Conservation (phyloP, 106 monocot genomes). For the Allium cepa region DNA sequence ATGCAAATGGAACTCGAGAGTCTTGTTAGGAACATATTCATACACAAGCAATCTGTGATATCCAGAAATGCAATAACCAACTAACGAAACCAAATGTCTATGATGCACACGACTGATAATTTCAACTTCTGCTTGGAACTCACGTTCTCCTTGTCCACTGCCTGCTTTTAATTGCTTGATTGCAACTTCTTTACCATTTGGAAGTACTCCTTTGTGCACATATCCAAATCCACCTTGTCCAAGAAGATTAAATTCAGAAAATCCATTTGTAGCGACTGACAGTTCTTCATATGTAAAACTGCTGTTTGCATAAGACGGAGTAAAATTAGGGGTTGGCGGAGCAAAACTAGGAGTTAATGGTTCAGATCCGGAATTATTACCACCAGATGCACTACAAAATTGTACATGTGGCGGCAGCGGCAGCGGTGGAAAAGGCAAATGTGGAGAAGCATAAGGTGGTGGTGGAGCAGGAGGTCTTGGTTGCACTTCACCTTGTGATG, state of each 20-base stretch:
- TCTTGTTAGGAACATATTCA: constrained; percentile 16
- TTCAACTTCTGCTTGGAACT: constrained; percentile 21
- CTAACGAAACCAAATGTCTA: constrained; percentile 15
- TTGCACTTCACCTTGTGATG: constrained; percentile 1
- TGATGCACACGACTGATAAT: constrained; percentile 22
- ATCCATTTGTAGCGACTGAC: constrained; percentile 13
- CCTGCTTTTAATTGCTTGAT: constrained; percentile 14
- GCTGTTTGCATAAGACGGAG: constrained; percentile 7
- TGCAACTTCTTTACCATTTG: constrained; percentile 18
- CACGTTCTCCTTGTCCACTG: constrained; percentile 19
- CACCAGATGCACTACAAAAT: background rate
- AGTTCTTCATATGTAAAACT: constrained; percentile 16
- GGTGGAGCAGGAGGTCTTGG: background rate
- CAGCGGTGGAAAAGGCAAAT: background rate
- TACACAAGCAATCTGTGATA: constrained; percentile 15
- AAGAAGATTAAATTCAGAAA: constrained; percentile 14
- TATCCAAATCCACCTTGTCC: constrained; percentile 24
- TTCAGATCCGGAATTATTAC: constrained; percentile 5
- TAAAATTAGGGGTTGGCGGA: constrained; percentile 7
- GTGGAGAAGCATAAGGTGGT: background rate
- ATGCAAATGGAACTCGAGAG: constrained; percentile 17
- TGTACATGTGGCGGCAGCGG: background rate
- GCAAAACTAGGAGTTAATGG: background rate
- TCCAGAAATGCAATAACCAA: constrained; percentile 19
- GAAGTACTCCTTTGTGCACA: constrained; percentile 15